Base-by-base conservation (phyloP, 805 yeast genomes). In the Sugiyamaella floridensis region DNA sequence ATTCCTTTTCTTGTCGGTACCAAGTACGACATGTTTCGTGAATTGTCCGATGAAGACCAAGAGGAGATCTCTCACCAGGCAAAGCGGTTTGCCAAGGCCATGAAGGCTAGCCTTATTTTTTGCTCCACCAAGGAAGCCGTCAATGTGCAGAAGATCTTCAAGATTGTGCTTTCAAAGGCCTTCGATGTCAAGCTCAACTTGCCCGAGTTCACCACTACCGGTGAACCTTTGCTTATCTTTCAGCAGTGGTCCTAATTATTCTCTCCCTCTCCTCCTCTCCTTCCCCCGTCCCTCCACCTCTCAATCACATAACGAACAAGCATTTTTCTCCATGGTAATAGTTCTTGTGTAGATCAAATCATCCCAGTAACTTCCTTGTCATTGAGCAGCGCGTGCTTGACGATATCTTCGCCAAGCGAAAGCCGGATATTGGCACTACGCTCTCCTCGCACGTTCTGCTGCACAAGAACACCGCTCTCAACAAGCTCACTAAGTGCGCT, bases 1-100 rank as follows among this genome's bases (percentile, higher is more conserved):
- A 85, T 92, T 46, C 96, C 97, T 2, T 80, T 92, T 54, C 73
- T 92, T 45, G 85, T 92, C 1, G 99, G 99, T 2, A 92, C 99
- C 1, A 92, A 92, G 66, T 92, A 86, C 68, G 99, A 92, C 66
- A 71, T 82, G 57, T 90, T 92, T 67, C 82, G 87, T 28, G 89
- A 86, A 58, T 70, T 88, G 67, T 80, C 90, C 46, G 80, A 77
- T 40, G 85, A 80, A 52, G 95, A 90, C 62, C 97, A 92, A 65
- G 78, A 81, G 51, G 93, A 87, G 63, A 79, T 92, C 49, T 87
- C 96, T 5, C 80, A 78, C 55, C 88, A 84, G 65, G 90, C 96
- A 14, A 81, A 85, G 68, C 80, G 82, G 64, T 90, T 85, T 66
- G 96, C 97, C 12, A 78, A 75, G 60, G 95, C 93, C 28, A 89